Evolutionary conservation across 805 yeast genomes (phyloP), one percentile per base, ranked within the genome.

Genomic region (Yarrowia sp.): DNA sequence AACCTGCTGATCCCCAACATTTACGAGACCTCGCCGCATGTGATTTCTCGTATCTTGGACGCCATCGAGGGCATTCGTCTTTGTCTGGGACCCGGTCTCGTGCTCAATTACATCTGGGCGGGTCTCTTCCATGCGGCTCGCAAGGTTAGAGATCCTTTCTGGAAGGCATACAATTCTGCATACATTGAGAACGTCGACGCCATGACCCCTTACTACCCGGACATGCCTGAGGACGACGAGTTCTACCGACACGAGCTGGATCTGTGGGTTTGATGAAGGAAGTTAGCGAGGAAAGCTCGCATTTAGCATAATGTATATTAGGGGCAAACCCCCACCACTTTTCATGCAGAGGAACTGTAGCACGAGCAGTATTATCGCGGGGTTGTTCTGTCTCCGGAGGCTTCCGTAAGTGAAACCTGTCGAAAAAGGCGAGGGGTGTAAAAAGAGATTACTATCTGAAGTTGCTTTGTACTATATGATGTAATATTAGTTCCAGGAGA

Each of bases 21-120:
- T 1, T 91, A 84, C 71, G 99, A 93, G 72, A 88, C 97, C 0
- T 91, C 97, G 0, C 98, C 98, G 0, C 99, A 94, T 73, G 97
- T 92, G 13, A 91, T 92, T 62, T 80, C 77, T 9, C 82, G 98
- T 66, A 84, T 94, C 1, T 65, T 88, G 49, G 97, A 90, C 62
- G 87, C 92, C 61, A 77, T 94, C 25, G 91, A 88, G 63, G 86
- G 89, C 1, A 70, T 90, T 25, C 77, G 93, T 33, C 76, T 80
- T 47, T 86, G 86, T 0, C 71, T 92, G 13, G 99, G 99, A 0
- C 79, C 82, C 5, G 97, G 96, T 0, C 68, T 84, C 1, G 77
- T 87, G 62, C 71, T 87, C 79, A 84, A 88, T 67, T 94, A 94
- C 72, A 68, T 87, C 0, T 83, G 96, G 87, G 84, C 86, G 0